These are phyloP conservation scores for Fraxinus paxiana DNA, from an alignment of 305 asterid genomes.

Conservation along the genomic window DNA sequence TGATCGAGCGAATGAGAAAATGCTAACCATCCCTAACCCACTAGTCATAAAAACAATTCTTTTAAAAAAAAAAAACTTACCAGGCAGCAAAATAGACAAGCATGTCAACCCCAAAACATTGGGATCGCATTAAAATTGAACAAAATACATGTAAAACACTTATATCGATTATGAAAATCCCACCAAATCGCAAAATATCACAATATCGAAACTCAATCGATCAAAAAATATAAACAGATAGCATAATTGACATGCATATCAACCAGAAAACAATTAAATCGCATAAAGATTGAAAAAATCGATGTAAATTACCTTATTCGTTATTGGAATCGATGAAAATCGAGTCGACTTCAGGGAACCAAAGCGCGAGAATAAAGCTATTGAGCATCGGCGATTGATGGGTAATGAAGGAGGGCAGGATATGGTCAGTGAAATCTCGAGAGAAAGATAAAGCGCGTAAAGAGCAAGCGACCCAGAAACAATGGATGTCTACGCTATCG, in stretches of 20 bases:
- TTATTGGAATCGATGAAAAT: constrained; percentile 22
- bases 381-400: constrained; percentile 24
- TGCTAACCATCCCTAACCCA: not conserved
- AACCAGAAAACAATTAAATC: not conserved
- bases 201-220: not conserved
- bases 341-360: constrained; percentile 11
- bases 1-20: not conserved
- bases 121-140: not conserved
- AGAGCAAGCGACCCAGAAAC: constrained; percentile 42
- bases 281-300: constrained; percentile 10
- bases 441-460: constrained; percentile 31
- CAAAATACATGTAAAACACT: not conserved
- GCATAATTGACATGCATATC: not conserved
- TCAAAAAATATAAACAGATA: not conserved
- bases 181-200: not conserved
- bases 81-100: not conserved
- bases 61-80: not conserved
- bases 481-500: constrained; percentile 38
- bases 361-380: not conserved
- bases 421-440: not conserved
- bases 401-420: constrained; percentile 15
- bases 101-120: not conserved
- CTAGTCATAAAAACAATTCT: not conserved
- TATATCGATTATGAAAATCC: not conserved
- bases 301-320: constrained; percentile 26